Conservation (phyloP, 2,329 filamentous ascomycete species). For the Beauveria sp. region DNA sequence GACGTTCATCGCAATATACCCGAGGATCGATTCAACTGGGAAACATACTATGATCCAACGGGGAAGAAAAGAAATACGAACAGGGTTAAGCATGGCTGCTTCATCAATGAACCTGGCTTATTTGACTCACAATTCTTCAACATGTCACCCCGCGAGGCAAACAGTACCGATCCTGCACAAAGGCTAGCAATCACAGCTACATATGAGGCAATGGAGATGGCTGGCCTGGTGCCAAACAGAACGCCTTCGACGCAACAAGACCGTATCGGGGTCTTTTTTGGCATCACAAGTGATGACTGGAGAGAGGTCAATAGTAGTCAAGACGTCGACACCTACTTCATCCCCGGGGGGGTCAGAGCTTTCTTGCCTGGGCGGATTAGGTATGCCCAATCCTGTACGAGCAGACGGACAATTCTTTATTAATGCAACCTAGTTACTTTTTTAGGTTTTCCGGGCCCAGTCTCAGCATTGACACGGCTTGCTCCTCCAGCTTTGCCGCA, state of each 20-base stretch:
- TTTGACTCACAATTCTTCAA: conserved; percentile 75
- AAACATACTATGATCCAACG: conserved; percentile 56
- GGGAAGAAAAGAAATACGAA: conserved; percentile 42
- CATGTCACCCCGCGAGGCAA: conserved; percentile 62
- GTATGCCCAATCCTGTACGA: neutral
- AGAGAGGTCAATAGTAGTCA: conserved; percentile 68
- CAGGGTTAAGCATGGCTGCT: neutral
- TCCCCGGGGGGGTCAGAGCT: conserved; percentile 42
- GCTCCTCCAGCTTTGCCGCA: conserved; percentile 24
- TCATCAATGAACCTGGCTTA: conserved; percentile 55
- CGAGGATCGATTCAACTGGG: conserved; percentile 46
- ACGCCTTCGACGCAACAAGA: conserved; percentile 51
- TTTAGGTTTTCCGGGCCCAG: conserved; percentile 41
- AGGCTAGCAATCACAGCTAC: conserved; percentile 42
- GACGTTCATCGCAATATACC: conserved; percentile 60
- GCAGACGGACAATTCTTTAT: neutral
- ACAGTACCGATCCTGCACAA: conserved; percentile 67
- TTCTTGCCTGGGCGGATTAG: conserved; percentile 51
- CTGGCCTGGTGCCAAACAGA: conserved; percentile 57
- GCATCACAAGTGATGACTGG: conserved; percentile 71
- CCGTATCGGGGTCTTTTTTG: conserved; percentile 67
- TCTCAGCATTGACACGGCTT: conserved; percentile 28
- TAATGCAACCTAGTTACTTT: conserved; percentile 46
- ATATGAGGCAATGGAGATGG: conserved; percentile 71
- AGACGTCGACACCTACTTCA: conserved; percentile 51